phyloP scores from a whole-genome alignment of 2,329 filamentous ascomycete species.

The Paraconiothyrium brasiliense region DNA sequence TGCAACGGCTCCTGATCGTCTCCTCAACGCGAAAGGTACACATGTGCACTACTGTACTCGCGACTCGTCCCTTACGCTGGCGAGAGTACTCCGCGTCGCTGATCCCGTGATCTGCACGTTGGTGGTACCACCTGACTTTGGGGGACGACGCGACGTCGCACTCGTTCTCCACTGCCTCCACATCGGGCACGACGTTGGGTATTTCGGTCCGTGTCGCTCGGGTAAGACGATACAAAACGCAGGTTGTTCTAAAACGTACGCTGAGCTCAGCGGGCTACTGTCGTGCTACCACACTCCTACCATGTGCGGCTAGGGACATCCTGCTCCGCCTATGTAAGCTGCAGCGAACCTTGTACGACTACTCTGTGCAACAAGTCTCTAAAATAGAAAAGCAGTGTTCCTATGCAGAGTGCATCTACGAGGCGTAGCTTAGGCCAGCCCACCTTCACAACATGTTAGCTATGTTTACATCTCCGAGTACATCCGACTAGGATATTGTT shows the following conservation, averaged over 20 bases:
- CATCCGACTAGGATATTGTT: not conserved
- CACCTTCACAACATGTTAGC: not conserved
- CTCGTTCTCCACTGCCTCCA: not conserved
- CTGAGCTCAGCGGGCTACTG: constrained; percentile 2
- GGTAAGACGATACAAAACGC: constrained; percentile 4
- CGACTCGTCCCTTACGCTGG: not conserved
- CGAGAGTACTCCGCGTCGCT: constrained; percentile 4
- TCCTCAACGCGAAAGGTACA: no score
- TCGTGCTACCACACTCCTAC: constrained; percentile 2
- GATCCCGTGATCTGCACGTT: constrained; percentile 13
- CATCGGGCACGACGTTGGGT: not conserved
- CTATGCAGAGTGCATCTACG: constrained; percentile 7
- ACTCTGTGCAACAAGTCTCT: not conserved
- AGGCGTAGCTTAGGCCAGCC: constrained; percentile 10
- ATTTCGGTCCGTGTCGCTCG: constrained; percentile 1
- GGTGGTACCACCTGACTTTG: not conserved
- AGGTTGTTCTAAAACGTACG: not conserved
- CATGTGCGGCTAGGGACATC: constrained; percentile 3
- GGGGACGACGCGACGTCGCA: constrained; percentile 3
- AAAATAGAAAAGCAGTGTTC: constrained; percentile 11
- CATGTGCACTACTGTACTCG: constrained; percentile 11
- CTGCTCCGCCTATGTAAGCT: constrained; percentile 17
- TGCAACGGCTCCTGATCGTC: not conserved
- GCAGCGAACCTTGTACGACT: constrained; percentile 8
- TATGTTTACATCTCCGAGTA: not conserved